A percentile compares a stretch with the other conserved stretches of the same genome.
phyloP scores from a whole-genome alignment of 1,284 basidiomycete species.

The Melanopsichium pennsylvanicum region DNA sequence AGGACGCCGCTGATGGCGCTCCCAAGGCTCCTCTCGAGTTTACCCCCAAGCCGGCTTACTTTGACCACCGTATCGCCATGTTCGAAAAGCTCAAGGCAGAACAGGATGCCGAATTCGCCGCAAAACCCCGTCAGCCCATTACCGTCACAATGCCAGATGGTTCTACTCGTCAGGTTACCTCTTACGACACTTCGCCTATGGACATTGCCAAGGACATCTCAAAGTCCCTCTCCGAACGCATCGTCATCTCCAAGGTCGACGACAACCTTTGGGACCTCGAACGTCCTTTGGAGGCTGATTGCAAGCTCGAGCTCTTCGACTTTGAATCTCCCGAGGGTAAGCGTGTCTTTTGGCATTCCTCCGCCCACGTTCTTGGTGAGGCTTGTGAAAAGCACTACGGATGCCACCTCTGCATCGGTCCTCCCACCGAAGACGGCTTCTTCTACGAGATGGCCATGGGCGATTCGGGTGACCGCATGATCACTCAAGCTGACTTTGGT shows the following conservation, averaged over 20 bases:
- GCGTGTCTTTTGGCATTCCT: conserved; percentile 97
- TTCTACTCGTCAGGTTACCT: conserved; percentile 79
- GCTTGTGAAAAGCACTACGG: conserved; percentile 96
- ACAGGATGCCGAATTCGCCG: conserved; percentile 81
- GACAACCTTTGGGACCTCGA: conserved; percentile 93
- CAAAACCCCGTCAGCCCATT: conserved; percentile 85
- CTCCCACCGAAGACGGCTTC: conserved; percentile 97
- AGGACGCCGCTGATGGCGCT: conserved; percentile 36
- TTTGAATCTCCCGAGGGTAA: conserved; percentile 91
- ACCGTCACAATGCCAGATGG: conserved; percentile 87
- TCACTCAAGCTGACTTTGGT: conserved; percentile 77
- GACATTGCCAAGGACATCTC: conserved; percentile 86
- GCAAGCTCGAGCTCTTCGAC: conserved; percentile 85
- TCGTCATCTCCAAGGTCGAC: conserved; percentile 94
- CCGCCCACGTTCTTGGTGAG: conserved; percentile 98
- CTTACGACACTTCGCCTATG: conserved; percentile 97
- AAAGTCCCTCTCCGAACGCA: conserved; percentile 84
- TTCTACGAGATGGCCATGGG: conserved; percentile 91
- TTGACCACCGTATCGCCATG: conserved; percentile 87
- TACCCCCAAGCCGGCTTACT: conserved; percentile 83
- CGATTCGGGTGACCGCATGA: conserved; percentile 59
- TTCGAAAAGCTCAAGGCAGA: conserved; percentile 89
- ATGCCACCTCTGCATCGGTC: conserved; percentile 95
- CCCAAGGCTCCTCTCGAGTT: conserved; percentile 68
- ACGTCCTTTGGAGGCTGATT: conserved; percentile 84